A percentile compares a stretch with the other conserved stretches of the same genome.
Conservation (phyloP, 1,139 yeast species). For the Yamadazyma jaroonii region DNA sequence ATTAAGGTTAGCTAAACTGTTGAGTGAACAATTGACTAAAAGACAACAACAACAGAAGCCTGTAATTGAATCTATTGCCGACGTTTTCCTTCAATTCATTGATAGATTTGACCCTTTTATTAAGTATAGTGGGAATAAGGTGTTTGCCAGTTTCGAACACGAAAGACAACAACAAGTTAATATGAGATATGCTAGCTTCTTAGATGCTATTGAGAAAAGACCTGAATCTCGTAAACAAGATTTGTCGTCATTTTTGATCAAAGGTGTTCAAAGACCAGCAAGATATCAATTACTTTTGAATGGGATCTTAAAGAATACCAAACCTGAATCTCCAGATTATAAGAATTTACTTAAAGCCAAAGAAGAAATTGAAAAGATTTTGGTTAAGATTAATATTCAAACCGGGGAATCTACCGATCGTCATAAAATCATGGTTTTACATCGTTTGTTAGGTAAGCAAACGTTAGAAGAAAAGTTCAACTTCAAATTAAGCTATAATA, state of each 20-base stretch:
- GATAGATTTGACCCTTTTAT: conserved; percentile 91
- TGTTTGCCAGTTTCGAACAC: conserved; percentile 92
- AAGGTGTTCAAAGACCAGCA: conserved; percentile 95
- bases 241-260: conserved; percentile 87
- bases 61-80: conserved; percentile 83
- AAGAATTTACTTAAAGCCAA: conserved; percentile 71
- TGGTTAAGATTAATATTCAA: conserved; percentile 80
- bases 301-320: conserved; percentile 81
- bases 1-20: conserved; percentile 73
- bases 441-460: conserved; percentile 76
- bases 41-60: conserved; percentile 84
- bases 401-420: conserved; percentile 95
- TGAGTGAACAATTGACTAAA: conserved; percentile 85
- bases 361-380: conserved; percentile 69
- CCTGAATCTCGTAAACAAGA: conserved; percentile 91
- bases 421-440: conserved; percentile 82
- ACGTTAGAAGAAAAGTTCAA: conserved; percentile 58
- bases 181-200: conserved; percentile 85
- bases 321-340: conserved; percentile 71
- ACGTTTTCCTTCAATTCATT: conserved; percentile 77
- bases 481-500: conserved; percentile 77
- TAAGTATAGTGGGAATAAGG: conserved; percentile 92
- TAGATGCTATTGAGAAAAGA: conserved; percentile 85
- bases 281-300: conserved; percentile 83
- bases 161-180: conserved; percentile 92